These are phyloP conservation scores for Trichophaea hybrida DNA, from an alignment of 2,329 filamentous ascomycete species.

Conservation along the genomic window DNA sequence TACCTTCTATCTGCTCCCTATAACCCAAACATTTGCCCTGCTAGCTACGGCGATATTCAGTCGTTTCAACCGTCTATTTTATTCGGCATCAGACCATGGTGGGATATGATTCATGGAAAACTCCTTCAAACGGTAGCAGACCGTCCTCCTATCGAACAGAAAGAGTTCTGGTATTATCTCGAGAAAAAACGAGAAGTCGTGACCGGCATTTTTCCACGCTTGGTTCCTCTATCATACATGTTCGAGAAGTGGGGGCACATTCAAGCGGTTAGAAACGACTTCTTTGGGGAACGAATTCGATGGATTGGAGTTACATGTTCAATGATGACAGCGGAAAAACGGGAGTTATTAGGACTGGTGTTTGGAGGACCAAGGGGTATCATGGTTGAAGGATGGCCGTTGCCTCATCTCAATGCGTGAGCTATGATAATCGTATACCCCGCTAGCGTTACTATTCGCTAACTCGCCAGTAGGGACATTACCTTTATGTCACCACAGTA, in stretches of 20 bases:
- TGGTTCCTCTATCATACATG: neutral
- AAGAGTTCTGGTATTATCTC: conserved; percentile 12
- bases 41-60: conserved; percentile 13
- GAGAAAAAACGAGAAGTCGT: conserved; percentile 7
- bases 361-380: conserved; percentile 10
- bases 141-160: conserved; percentile 5
- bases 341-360: conserved; percentile 14
- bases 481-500: conserved; percentile 12
- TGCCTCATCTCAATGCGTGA: conserved; percentile 16
- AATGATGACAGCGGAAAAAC: conserved; percentile 13
- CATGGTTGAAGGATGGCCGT: conserved; percentile 17
- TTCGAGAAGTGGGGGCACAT: conserved; percentile 9
- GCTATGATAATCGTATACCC: neutral
- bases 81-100: conserved; percentile 14
- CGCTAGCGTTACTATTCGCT: neutral
- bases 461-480: conserved; percentile 2
- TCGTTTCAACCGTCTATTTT: conserved; percentile 14
- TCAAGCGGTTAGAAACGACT: conserved; percentile 5
- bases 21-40: conserved; percentile 1
- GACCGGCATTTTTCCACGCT: conserved; percentile 1
- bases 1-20: conserved; percentile 14
- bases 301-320: conserved; percentile 17
- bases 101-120: conserved; percentile 13
- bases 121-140: conserved; percentile 6
- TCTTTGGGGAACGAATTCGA: conserved; percentile 12